Conservation (phyloP, 129 eudicot species). For the Kitagawia praeruptora region DNA sequence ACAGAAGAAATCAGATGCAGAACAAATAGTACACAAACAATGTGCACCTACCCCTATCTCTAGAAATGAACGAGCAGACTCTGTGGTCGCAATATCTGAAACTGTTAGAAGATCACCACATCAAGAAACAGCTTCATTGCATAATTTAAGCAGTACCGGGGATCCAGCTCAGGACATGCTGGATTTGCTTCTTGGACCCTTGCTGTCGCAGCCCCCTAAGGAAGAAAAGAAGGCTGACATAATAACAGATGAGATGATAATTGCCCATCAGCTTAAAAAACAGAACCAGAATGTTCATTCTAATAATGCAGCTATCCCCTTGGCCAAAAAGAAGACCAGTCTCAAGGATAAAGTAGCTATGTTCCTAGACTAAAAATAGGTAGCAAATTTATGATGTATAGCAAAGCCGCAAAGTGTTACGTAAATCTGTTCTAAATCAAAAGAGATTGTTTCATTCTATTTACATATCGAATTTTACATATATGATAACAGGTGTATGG, state of each 20-base stretch:
- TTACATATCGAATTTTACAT: neutral
- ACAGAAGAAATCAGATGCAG: constrained; percentile 18
- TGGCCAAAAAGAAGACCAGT: constrained; percentile 54
- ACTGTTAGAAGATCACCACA: constrained; percentile 7
- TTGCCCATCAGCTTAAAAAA: constrained; percentile 22
- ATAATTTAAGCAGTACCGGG: constrained; percentile 22
- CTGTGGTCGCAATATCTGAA: constrained; percentile 13
- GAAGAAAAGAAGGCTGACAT: constrained; percentile 20
- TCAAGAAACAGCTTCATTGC: constrained; percentile 19
- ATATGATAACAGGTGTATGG: neutral
- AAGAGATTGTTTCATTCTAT: neutral
- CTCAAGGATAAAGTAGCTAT: constrained; percentile 58
- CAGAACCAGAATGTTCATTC: constrained; percentile 20
- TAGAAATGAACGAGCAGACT: constrained; percentile 8
- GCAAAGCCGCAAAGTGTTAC: neutral
- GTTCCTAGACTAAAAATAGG: constrained; percentile 40
- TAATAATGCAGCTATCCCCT: constrained; percentile 19
- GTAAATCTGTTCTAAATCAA: neutral
- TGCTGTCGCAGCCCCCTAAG: constrained; percentile 28
- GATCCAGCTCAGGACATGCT: constrained; percentile 73
- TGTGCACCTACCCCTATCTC: constrained; percentile 18
- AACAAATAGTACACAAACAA: constrained; percentile 11
- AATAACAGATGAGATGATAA: constrained; percentile 16
- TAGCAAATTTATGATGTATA: neutral
- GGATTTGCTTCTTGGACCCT: constrained; percentile 58